These are phyloP conservation scores for Choiromyces venosus DNA, from an alignment of 495 filamentous ascomycete species.

Conservation along the genomic window DNA sequence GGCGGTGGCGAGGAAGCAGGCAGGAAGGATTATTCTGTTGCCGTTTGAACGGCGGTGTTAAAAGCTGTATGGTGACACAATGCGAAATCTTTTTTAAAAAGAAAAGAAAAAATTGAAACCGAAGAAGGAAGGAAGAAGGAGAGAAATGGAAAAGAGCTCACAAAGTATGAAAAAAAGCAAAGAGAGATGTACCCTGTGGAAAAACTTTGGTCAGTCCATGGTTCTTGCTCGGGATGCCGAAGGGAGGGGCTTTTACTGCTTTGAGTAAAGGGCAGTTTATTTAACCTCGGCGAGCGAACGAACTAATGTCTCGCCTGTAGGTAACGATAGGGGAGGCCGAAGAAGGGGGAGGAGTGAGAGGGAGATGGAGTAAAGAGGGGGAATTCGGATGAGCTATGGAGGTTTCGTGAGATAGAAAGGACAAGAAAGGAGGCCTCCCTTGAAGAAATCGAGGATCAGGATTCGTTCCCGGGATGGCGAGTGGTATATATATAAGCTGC, in stretches of 20 bases:
- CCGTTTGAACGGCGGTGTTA: background rate
- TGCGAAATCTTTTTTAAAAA: background rate
- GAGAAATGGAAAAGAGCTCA: background rate
- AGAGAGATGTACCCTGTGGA: background rate
- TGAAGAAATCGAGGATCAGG: background rate
- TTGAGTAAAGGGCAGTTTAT: background rate
- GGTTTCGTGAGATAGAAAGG: background rate
- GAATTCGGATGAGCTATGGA: background rate
- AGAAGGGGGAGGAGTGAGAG: background rate
- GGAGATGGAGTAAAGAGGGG: background rate
- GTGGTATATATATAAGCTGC: background rate
- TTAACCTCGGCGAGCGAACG: background rate
- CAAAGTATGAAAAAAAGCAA: background rate
- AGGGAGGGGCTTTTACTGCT: background rate
- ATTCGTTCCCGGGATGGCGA: background rate
- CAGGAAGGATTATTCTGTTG: background rate
- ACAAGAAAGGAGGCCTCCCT: background rate
- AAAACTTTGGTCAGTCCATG: background rate
- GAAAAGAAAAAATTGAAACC: background rate
- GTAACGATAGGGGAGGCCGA: background rate
- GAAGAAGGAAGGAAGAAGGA: background rate
- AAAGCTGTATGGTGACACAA: background rate
- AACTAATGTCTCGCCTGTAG: background rate
- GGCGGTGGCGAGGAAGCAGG: slow-evolving; percentile 4
- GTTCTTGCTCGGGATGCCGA: background rate